A percentile compares a stretch with the other conserved stretches of the same genome.
Evolutionary conservation across 164 flowering plant species (phyloP).

Genomic region (Chimonanthus praecox): DNA sequence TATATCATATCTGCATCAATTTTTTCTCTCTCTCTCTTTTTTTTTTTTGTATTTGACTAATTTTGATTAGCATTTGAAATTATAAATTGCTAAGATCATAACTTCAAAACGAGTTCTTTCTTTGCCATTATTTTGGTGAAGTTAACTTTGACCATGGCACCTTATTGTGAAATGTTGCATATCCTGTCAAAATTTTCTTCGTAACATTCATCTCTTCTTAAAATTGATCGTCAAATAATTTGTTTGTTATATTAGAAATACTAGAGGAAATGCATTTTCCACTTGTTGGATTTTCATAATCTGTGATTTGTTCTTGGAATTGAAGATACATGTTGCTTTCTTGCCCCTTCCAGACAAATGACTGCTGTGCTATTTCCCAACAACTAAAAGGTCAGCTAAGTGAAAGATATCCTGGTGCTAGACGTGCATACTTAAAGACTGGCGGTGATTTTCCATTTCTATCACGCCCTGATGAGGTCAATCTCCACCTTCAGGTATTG

Average conservation of each 20-base stretch:
- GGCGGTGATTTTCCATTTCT: conserved; percentile 99
- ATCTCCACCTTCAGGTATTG: conserved; percentile 91
- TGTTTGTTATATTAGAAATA: too few species aligned
- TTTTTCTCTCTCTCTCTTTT: too few species aligned
- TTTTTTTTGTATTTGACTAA: too few species aligned
- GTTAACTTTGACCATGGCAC: not conserved
- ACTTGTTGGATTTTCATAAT: too few species aligned
- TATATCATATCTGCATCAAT: too few species aligned
- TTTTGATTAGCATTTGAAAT: too few species aligned
- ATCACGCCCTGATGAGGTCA: conserved; percentile 98
- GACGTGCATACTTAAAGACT: conserved; percentile 71
- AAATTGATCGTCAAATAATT: too few species aligned
- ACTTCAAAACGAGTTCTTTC: too few species aligned
- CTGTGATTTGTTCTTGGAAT: conserved; percentile 1
- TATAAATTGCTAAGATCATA: too few species aligned
- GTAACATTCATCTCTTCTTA: too few species aligned
- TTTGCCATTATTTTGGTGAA: not conserved
- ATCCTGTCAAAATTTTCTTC: too few species aligned
- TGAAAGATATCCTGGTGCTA: conserved; percentile 88
- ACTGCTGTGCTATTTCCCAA: conserved; percentile 84
- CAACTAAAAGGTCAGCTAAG: conserved; percentile 79
- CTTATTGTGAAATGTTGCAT: not conserved
- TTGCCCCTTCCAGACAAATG: conserved; percentile 68
- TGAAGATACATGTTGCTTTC: not conserved
- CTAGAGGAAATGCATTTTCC: too few species aligned